phyloP scores from a whole-genome alignment of 805 yeast genomes.

The Suhomyces xylopsoci region DNA sequence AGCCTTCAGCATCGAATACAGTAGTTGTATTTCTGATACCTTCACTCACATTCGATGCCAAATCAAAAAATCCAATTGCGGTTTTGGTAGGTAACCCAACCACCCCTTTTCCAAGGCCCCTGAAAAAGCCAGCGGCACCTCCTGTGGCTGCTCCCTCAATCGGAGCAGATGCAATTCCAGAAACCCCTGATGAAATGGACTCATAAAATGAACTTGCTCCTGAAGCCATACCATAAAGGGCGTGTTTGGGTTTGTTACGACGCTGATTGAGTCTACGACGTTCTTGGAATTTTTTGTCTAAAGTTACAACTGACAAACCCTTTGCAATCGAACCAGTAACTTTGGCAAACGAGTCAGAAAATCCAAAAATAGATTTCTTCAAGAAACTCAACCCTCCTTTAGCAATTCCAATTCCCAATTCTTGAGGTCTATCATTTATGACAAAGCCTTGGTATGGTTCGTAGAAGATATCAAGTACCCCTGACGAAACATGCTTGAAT shows the following conservation, averaged over 20 bases:
- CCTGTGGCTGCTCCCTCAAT: slow-evolving; percentile 83
- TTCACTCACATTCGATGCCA: slow-evolving; percentile 89
- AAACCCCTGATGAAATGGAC: slow-evolving; percentile 80
- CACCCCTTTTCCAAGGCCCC: slow-evolving; percentile 92
- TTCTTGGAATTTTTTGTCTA: slow-evolving; percentile 83
- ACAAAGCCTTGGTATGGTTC: slow-evolving; percentile 97
- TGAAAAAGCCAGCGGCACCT: slow-evolving; percentile 90
- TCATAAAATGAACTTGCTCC: slow-evolving; percentile 90
- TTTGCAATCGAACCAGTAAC: slow-evolving; percentile 93
- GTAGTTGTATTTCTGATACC: slow-evolving; percentile 93
- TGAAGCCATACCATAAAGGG: slow-evolving; percentile 74
- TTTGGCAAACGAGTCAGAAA: slow-evolving; percentile 89
- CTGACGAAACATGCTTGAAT: slow-evolving; percentile 89
- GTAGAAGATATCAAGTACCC: slow-evolving; percentile 92
- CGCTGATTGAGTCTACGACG: slow-evolving; percentile 70
- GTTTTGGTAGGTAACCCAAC: slow-evolving; percentile 96
- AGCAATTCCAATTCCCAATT: slow-evolving; percentile 90
- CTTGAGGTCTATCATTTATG: slow-evolving; percentile 93
- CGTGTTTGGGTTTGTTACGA: slow-evolving; percentile 79
- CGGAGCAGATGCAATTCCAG: slow-evolving; percentile 90
- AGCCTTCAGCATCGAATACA: slow-evolving; percentile 73
- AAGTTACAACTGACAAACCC: slow-evolving; percentile 86
- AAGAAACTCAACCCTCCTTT: slow-evolving; percentile 94
- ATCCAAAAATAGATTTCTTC: slow-evolving; percentile 91
- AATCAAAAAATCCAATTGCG: slow-evolving; percentile 89